Percentiles rank a stretch among this genome's conserved stretches.
Evolutionary conservation across 2,329 filamentous ascomycete genomes (phyloP).

Genomic region (Penicillium sclerotiorum): DNA sequence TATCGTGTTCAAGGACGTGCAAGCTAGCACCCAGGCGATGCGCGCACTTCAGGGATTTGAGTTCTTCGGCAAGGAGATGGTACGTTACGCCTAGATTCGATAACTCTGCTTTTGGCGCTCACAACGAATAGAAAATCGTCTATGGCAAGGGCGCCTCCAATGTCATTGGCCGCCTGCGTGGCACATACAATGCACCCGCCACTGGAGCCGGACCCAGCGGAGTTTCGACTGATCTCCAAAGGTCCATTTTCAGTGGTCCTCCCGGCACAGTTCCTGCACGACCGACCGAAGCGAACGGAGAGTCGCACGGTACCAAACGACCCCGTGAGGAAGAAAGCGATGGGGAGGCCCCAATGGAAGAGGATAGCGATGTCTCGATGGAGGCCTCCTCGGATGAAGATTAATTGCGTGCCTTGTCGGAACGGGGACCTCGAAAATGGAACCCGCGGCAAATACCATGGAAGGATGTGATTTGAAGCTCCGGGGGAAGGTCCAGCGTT

Average conservation of each 20-base stretch:
- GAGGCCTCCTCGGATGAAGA: conserved; percentile 76
- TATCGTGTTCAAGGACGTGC: conserved; percentile 83
- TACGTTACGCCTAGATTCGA: conserved; percentile 50
- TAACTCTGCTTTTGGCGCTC: not conserved
- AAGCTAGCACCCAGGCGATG: conserved; percentile 94
- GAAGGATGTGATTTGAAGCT: conserved; percentile 16
- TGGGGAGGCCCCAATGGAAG: conserved; percentile 61
- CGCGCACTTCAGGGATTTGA: conserved; percentile 80
- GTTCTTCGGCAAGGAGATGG: conserved; percentile 83
- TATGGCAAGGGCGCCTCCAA: conserved; percentile 91
- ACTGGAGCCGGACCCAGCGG: conserved; percentile 54
- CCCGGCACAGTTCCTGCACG: conserved; percentile 52
- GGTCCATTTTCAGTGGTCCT: conserved; percentile 75
- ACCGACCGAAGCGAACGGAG: conserved; percentile 47
- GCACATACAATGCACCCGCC: conserved; percentile 75
- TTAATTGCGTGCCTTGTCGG: conserved; percentile 35
- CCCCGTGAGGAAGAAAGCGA: conserved; percentile 66
- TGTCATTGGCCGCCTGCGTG: conserved; percentile 86
- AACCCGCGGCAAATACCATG: conserved; percentile 1
- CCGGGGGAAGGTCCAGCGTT: not conserved
- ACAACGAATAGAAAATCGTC: conserved; percentile 69
- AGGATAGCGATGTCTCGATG: conserved; percentile 70
- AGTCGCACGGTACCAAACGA: conserved; percentile 67
- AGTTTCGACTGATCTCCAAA: conserved; percentile 72
- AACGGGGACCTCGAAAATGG: not conserved